These are phyloP conservation scores for Podaxis sp. DNA, from an alignment of 768 basidiomycete genomes.

Conservation along the genomic window DNA sequence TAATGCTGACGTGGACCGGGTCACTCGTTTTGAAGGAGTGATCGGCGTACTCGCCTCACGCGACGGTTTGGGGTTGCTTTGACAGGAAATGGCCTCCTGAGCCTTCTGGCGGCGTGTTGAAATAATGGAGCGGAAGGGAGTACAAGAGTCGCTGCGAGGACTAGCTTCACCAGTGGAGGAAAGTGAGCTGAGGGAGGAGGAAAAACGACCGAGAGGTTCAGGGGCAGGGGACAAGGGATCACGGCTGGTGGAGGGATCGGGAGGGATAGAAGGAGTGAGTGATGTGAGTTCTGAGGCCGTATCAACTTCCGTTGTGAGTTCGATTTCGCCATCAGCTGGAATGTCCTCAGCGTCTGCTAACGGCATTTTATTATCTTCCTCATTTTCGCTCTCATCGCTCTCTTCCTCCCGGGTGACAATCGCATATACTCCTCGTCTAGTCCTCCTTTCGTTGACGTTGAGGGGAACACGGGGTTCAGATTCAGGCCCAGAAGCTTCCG, in stretches of 20 bases:
- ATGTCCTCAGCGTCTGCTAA: conserved; percentile 47
- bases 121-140: conserved; percentile 56
- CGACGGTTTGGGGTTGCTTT: conserved; percentile 19
- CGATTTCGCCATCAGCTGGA: conserved; percentile 52
- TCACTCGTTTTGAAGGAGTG: conserved; percentile 28
- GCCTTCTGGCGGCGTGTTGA: conserved; percentile 59
- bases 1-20: conserved; percentile 32
- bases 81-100: conserved; percentile 28
- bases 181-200: conserved; percentile 42
- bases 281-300: conserved; percentile 47
- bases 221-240: conserved; percentile 33
- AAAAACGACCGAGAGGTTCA: conserved; percentile 33
- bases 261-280: conserved; percentile 37
- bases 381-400: conserved; percentile 62
- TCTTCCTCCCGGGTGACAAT: conserved; percentile 60
- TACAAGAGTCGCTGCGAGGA: conserved; percentile 31
- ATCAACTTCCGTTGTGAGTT: conserved; percentile 50
- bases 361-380: conserved; percentile 46
- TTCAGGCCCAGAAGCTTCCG: conserved; percentile 45
- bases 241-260: conserved; percentile 29
- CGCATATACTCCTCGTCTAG: conserved; percentile 80
- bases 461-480: conserved; percentile 37
- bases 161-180: conserved; percentile 37
- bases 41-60: conserved; percentile 22
- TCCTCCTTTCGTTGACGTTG: conserved; percentile 78